Base-by-base conservation (phyloP, 148 eudicot species). In the Drosera capensis region DNA sequence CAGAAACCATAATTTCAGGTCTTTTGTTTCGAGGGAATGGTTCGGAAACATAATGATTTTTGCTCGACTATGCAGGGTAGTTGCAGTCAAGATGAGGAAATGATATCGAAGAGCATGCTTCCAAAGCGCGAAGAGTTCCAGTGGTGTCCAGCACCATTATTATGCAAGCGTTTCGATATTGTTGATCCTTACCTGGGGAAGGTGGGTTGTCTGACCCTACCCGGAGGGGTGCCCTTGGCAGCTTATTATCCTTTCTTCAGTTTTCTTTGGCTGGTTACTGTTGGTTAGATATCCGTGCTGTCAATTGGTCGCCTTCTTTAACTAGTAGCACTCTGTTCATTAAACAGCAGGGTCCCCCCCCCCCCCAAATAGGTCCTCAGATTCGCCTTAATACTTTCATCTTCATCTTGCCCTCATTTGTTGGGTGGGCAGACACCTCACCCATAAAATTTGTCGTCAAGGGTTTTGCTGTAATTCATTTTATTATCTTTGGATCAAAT, bases 151-250 rank as follows among this genome's bases (percentile, higher is more conserved):
- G 72, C 96, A 31, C 65, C 94, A 59, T 47, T 88, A 50, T 55
- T 88, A 11, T 88, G 97, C 81, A 88, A 73, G 71, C 97, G 94
- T 51, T 88, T 80, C 66, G 97, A 88, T 53, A 65, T 88, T 13
- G 50, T 67, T 60, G 94, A 88, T 71, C 96, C 96, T 37, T 88
- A 57, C 43, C 55, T 83, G 79, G 94, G 97, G 63, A 80, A 77
- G 92, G 94, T 78, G 68, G 43, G 51, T 28, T 53, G 11, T 15
- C 43, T 39, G 18, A 7, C 21, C 20, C 45, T 16, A 17, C 14
- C 14, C 7, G n/a, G n/a, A n/a, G n/a, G n/a, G n/a, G n/a, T n/a
- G 8, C 38, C 14, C 14, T 15, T 34, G 8, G 38, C n/a, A 0
- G 6, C n/a, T 2, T 34, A 13, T 6, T 1, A 15, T 15, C 8